Conservation (phyloP, 352 stramenopile species). For the Phytopythium mirpurense region DNA sequence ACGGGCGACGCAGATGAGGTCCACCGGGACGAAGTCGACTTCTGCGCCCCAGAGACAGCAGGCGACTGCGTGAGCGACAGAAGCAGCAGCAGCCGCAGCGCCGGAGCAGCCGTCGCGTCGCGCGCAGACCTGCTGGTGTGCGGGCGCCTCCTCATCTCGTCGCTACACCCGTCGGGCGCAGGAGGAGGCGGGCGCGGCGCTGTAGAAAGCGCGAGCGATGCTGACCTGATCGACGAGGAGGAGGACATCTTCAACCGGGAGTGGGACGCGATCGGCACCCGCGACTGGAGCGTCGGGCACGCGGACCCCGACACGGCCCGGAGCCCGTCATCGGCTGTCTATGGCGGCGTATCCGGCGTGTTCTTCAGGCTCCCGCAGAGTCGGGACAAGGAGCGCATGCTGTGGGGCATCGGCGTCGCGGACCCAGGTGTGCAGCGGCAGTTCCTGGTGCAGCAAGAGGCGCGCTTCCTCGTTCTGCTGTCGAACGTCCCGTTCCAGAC, state of each 20-base stretch:
- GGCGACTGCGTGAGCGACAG: not conserved
- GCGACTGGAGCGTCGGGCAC: slow-evolving; percentile 16
- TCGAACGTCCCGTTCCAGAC: slow-evolving; percentile 39
- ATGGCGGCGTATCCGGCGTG: slow-evolving; percentile 17
- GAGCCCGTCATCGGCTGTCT: not conserved
- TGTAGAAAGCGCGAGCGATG: slow-evolving; percentile 14
- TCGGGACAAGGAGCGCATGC: slow-evolving; percentile 12
- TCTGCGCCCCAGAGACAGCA: slow-evolving; percentile 6
- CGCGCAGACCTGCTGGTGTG: slow-evolving; percentile 20
- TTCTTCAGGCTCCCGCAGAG: slow-evolving; percentile 42
- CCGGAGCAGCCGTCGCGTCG: slow-evolving; percentile 5
- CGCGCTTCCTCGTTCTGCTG: slow-evolving; percentile 45
- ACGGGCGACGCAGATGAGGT: not conserved
- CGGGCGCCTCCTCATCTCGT: slow-evolving; percentile 16
- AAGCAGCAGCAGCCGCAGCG: not conserved
- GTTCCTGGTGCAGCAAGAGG: slow-evolving; percentile 41
- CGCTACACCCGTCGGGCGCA: slow-evolving; percentile 9
- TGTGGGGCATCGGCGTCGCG: slow-evolving; percentile 41
- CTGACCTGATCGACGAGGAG: slow-evolving; percentile 28
- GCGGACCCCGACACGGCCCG: not conserved
- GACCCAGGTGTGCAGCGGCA: slow-evolving; percentile 26
- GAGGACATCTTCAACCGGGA: slow-evolving; percentile 76
- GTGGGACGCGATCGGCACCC: slow-evolving; percentile 33
- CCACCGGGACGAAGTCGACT: slow-evolving; percentile 26
- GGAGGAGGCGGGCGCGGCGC: slow-evolving; percentile 12